A percentile compares a stretch with the other conserved stretches of the same genome.
These are phyloP conservation scores for Psilocybe mexicana DNA, from an alignment of 1,284 basidiomycete species.

Conservation along the genomic window DNA sequence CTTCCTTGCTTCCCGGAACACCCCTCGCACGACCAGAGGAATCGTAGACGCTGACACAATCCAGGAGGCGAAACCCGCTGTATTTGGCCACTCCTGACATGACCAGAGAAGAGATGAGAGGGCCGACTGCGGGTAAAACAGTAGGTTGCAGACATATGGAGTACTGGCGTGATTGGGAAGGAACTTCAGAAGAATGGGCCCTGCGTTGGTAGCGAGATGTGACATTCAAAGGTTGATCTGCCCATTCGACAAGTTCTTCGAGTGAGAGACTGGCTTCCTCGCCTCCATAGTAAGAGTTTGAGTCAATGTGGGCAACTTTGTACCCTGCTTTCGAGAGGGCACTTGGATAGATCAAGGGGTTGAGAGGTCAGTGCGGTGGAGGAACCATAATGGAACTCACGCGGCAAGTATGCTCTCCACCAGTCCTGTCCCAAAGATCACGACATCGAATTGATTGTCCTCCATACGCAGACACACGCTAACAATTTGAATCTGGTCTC, in stretches of 20 bases:
- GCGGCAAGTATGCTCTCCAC: conserved; percentile 87
- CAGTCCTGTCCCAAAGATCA: conserved; percentile 87
- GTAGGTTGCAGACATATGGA: conserved; percentile 84
- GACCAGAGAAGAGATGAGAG: conserved; percentile 80
- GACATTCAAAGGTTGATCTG: conserved; percentile 28
- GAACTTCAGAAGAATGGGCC: conserved; percentile 42
- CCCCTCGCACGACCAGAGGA: conserved; percentile 47
- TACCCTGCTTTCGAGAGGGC: conserved; percentile 87
- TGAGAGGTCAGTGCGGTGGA: conserved; percentile 13
- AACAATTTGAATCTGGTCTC: background rate
- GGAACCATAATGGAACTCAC: conserved; percentile 49
- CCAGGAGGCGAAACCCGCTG: conserved; percentile 87
- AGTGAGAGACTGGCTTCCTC: conserved; percentile 81
- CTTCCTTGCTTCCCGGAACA: conserved; percentile 92
- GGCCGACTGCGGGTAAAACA: conserved; percentile 79
- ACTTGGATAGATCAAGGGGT: conserved; percentile 41
- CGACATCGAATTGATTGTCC: conserved; percentile 66
- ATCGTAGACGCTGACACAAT: conserved; percentile 67
- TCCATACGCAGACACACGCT: conserved; percentile 28
- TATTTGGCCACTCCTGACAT: conserved; percentile 89
- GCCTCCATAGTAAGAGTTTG: conserved; percentile 84
- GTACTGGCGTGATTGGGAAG: conserved; percentile 73
- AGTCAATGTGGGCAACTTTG: conserved; percentile 86
- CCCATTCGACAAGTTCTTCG: conserved; percentile 79
- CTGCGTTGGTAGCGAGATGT: conserved; percentile 39